phyloP scores from a whole-genome alignment of 345 rosid genomes.

The Pugionium cornutum region DNA sequence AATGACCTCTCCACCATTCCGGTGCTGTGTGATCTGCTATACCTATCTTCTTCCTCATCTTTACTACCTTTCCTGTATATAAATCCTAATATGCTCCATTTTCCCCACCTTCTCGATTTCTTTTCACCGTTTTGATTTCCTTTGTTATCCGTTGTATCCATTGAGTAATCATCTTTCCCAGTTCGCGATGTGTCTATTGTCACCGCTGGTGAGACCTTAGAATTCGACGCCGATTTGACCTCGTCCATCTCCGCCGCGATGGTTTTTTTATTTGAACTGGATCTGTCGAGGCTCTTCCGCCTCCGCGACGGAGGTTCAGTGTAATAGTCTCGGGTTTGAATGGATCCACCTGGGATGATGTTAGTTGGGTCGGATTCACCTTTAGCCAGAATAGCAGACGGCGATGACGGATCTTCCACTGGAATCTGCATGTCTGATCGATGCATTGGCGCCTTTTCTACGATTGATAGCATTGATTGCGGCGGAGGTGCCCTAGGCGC shows the following conservation, averaged over 20 bases:
- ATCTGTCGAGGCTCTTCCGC: conserved; percentile 86
- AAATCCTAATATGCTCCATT: conserved; percentile 84
- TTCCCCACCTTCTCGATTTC: conserved; percentile 83
- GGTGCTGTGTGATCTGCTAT: conserved; percentile 61
- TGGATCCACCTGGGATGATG: conserved; percentile 75
- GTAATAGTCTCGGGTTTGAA: conserved; percentile 88
- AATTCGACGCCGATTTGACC: conserved; percentile 59
- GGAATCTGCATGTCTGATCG: conserved; percentile 74
- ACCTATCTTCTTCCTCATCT: conserved; percentile 55
- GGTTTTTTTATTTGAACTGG: conserved; percentile 67
- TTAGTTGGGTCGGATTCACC: conserved; percentile 41
- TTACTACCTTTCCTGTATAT: conserved; percentile 67
- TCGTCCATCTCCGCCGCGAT: conserved; percentile 81
- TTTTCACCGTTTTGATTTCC: conserved; percentile 51
- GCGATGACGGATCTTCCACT: conserved; percentile 46
- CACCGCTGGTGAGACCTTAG: conserved; percentile 66
- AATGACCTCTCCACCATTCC: conserved; percentile 77
- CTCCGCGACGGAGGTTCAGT: conserved; percentile 71
- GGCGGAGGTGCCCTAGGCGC: conserved; percentile 55
- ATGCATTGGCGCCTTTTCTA: conserved; percentile 62
- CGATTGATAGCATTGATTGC: conserved; percentile 82
- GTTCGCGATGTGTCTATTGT: conserved; percentile 62
- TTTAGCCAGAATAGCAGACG: not conserved
- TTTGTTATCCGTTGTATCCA: conserved; percentile 39
- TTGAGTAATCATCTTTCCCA: conserved; percentile 64